Percentiles rank a stretch among this genome's conserved stretches.
phyloP scores from a whole-genome alignment of 1,284 basidiomycete species.

The Dichomitus squalens region DNA sequence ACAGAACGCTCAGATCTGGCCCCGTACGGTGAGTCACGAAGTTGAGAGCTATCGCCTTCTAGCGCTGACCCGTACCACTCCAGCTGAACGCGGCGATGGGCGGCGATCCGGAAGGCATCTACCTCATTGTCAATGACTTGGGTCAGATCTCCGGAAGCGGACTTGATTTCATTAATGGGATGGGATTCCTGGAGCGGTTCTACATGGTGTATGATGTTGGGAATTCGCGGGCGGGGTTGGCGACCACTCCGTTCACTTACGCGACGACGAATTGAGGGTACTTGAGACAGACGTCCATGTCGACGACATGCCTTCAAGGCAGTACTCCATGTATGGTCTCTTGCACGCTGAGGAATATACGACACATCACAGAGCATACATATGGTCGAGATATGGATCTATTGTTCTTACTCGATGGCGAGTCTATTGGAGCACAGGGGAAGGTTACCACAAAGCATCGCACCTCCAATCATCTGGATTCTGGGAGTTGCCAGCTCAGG shows the following conservation, averaged over 20 bases:
- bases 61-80: background rate
- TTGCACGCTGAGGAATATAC: too few relatives aligned
- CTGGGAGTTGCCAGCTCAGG: too few relatives aligned
- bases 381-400: too few relatives aligned
- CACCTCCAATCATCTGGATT: too few relatives aligned
- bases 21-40: slow-evolving; percentile 20
- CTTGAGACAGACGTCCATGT: too few relatives aligned
- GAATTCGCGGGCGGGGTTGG: slow-evolving; percentile 47
- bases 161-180: slow-evolving; percentile 38
- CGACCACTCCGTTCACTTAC: slow-evolving; percentile 42
- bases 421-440: too few relatives aligned
- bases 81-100: slow-evolving; percentile 34
- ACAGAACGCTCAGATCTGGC: slow-evolving; percentile 28
- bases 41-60: slow-evolving; percentile 27
- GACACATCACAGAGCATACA: too few relatives aligned
- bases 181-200: slow-evolving; percentile 53
- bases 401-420: too few relatives aligned
- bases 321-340: too few relatives aligned
- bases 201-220: slow-evolving; percentile 64
- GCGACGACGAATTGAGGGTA: slow-evolving; percentile 39
- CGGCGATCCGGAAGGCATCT: slow-evolving; percentile 27
- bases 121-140: slow-evolving; percentile 32
- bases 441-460: too few relatives aligned
- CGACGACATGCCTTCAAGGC: too few relatives aligned
- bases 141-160: slow-evolving; percentile 25